Percentiles rank a stretch among this genome's conserved stretches.
These are phyloP conservation scores for Aspergillus ostianus DNA, from an alignment of 495 filamentous ascomycete genomes.

Conservation along the genomic window DNA sequence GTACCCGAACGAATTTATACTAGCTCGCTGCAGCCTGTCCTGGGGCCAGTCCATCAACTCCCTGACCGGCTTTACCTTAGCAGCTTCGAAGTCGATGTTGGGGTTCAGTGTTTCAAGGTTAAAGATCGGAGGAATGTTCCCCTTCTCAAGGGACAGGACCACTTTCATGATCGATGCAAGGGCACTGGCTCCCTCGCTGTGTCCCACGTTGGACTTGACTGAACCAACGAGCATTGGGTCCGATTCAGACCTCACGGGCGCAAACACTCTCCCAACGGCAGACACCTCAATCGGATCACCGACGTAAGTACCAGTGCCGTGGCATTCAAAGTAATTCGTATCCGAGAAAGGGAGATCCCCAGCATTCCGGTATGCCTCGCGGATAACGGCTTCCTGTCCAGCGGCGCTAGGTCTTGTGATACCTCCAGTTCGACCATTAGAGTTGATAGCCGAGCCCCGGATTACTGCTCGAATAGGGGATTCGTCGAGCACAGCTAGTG, in stretches of 20 bases:
- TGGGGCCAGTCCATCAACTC: conserved; percentile 25
- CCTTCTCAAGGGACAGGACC: conserved; percentile 27
- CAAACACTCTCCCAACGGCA: conserved; percentile 43
- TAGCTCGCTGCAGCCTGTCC: conserved; percentile 20
- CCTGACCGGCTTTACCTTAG: conserved; percentile 13
- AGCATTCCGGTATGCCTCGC: conserved; percentile 27
- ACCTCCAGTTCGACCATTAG: conserved; percentile 19
- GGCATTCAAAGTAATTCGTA: conserved; percentile 28
- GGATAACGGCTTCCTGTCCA: conserved; percentile 6
- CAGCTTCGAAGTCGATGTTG: neutral
- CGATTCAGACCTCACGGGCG: neutral
- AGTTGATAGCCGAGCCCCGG: conserved; percentile 27
- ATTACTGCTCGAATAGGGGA: conserved; percentile 39
- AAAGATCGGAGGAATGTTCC: conserved; percentile 31
- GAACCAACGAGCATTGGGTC: neutral
- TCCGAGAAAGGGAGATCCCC: conserved; percentile 11
- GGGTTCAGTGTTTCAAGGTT: conserved; percentile 28
- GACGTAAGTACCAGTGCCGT: conserved; percentile 37
- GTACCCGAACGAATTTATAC: conserved; percentile 31
- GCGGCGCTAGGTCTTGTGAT: neutral
- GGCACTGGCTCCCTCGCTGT: conserved; percentile 26
- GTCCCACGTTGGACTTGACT: conserved; percentile 38
- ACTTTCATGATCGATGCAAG: conserved; percentile 35
- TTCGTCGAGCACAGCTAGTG: conserved; percentile 28
- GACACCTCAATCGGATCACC: conserved; percentile 39